Base-by-base conservation (phyloP, 129 eudicot species). In the Mikania micrantha region DNA sequence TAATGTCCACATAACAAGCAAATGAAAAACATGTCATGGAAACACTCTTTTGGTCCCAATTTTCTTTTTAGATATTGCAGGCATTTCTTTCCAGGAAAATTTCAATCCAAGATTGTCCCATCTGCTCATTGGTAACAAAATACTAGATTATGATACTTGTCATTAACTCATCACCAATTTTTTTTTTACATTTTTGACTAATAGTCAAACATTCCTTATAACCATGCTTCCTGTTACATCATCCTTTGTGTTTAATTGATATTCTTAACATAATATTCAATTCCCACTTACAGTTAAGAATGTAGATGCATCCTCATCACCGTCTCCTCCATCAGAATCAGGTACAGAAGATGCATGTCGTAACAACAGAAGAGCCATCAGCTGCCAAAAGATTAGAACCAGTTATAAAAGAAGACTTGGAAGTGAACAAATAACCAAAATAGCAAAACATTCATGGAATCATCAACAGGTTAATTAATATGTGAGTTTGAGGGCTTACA, bases 361-460 rank as follows among this genome's bases (percentile, higher is more conserved):
- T 67, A 94, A 65, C 27, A 94, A 87, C 74, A 94, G 74, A 77
- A 94, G 87, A 48, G 90, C 95, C 97, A 94, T 87, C 65, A 94
- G 84, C 99, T 94, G 88, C 64, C 65, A 66, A 48, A 41, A 47
- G 8, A 40, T 73, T 40, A 17, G 8, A 9, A 40, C 19, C 54
- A 5, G 36, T 69, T 47, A 35, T 32, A 34, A 60, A 24, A 61
- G 0, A 49, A 24, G 40, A 49, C 19, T 16, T 35, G 28, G 4
- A 41, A 70, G 28, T 10, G 6, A 53, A 35, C 66, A 8, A 27
- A 39, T 16, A 25, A 31, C 47, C 72, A 29, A 57, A 40, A 32
- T 25, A 9, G 38, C 19, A 15, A 8, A 65, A 29, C 13, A 52
- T 11, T 74, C 21, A 15, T 32, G 7, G 40, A 66, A 41, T 34